A percentile compares a stretch with the other conserved stretches of the same genome.
phyloP scores from a whole-genome alignment of 2,329 filamentous ascomycete species.

The Talaromyces funiculosus region DNA sequence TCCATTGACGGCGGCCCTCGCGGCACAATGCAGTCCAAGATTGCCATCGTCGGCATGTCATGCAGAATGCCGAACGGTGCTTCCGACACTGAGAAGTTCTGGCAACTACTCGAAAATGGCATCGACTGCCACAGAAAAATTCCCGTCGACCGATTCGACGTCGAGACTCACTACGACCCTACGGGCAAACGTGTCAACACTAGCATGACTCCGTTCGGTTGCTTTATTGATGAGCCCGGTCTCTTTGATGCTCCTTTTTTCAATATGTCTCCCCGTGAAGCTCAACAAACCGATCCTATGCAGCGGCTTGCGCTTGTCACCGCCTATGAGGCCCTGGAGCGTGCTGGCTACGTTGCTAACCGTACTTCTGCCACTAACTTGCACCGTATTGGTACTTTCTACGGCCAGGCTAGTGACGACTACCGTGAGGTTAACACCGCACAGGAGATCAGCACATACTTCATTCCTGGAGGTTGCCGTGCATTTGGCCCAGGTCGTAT shows the following conservation, averaged over 20 bases:
- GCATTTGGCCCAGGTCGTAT: constrained; percentile 58
- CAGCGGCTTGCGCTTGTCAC: constrained; percentile 70
- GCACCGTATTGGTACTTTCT: constrained; percentile 65
- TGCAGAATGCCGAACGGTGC: constrained; percentile 68
- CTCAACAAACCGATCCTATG: constrained; percentile 70
- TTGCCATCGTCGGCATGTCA: constrained; percentile 77
- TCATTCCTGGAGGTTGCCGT: constrained; percentile 58
- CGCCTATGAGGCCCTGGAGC: constrained; percentile 75
- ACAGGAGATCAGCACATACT: constrained; percentile 66
- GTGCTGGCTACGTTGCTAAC: constrained; percentile 71
- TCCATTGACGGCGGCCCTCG: constrained; percentile 15
- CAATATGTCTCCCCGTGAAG: constrained; percentile 79
- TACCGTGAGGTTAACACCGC: constrained; percentile 70
- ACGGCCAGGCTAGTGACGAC: constrained; percentile 69
- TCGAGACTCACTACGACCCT: constrained; percentile 60
- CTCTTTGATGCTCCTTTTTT: constrained; percentile 79
- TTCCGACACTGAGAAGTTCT: constrained; percentile 25
- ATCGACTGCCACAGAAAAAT: constrained; percentile 36
- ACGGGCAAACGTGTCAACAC: constrained; percentile 66
- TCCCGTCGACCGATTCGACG: constrained; percentile 62
- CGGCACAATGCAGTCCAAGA: constrained; percentile 20
- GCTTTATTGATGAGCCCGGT: constrained; percentile 67
- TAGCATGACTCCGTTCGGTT: constrained; percentile 64
- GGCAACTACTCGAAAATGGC: constrained; percentile 30
- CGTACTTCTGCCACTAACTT: constrained; percentile 62